Evolutionary conservation across 768 basidiomycete species (phyloP).

Genomic region (Phaeolepiota aurea): DNA sequence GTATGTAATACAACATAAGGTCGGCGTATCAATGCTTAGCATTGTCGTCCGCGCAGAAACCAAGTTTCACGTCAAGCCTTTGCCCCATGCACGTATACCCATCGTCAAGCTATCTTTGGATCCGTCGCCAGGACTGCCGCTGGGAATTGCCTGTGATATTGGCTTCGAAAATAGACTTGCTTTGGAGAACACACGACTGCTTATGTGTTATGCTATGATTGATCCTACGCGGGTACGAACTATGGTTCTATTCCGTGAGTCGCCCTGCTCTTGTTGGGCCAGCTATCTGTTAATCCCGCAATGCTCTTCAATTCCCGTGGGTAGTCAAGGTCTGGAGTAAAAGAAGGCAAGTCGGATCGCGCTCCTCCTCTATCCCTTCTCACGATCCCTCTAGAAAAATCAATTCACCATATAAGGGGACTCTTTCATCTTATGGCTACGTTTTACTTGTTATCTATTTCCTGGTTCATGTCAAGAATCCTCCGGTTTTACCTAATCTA

Average conservation of each 20-base stretch:
- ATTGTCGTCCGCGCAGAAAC: slow-evolving; percentile 51
- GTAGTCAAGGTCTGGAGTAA: slow-evolving; percentile 99
- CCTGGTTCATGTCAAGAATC: slow-evolving; percentile 95
- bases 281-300: slow-evolving; percentile 7
- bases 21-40: slow-evolving; percentile 4
- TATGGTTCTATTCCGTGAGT: slow-evolving; percentile 93
- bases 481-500: slow-evolving; percentile 91
- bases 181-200: slow-evolving; percentile 90
- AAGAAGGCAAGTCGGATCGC: slow-evolving; percentile 50
- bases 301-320: slow-evolving; percentile 6
- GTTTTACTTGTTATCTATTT: slow-evolving; percentile 98
- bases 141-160: slow-evolving; percentile 95
- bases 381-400: slow-evolving; percentile 66
- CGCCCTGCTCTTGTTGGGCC: slow-evolving; percentile 1
- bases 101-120: slow-evolving; percentile 95
- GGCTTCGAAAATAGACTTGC: slow-evolving; percentile 97
- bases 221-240: slow-evolving; percentile 92
- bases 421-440: slow-evolving; percentile 94
- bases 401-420: slow-evolving; percentile 96
- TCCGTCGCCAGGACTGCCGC: slow-evolving; percentile 71
- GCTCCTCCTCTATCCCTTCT: slow-evolving; percentile 3
- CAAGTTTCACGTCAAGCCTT: slow-evolving; percentile 91
- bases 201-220: slow-evolving; percentile 96
- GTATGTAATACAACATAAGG: too few species aligned
- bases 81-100: slow-evolving; percentile 95